phyloP scores from a whole-genome alignment of 2,329 filamentous ascomycete species.

The Rhynchosporium graminicola region DNA sequence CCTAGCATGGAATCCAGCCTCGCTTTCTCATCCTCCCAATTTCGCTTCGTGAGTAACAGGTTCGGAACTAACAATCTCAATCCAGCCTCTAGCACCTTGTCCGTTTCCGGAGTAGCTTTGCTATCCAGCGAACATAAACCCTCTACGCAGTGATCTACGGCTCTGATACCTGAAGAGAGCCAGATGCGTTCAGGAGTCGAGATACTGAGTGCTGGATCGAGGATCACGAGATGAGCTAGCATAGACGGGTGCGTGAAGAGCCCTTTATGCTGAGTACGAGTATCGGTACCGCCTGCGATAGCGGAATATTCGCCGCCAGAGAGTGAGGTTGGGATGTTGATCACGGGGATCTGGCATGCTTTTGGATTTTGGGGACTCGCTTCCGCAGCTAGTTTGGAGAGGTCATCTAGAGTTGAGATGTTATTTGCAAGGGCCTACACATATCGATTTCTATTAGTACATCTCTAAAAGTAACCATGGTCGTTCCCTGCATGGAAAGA shows the following conservation, averaged over 20 bases:
- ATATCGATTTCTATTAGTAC: neutral
- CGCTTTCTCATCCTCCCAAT: slow-evolving; percentile 19
- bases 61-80: slow-evolving; percentile 34
- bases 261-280: slow-evolving; percentile 29
- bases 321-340: slow-evolving; percentile 46
- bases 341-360: slow-evolving; percentile 39
- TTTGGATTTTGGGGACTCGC: slow-evolving; percentile 21
- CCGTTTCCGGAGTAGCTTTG: slow-evolving; percentile 24
- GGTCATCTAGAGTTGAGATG: slow-evolving; percentile 8
- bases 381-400: slow-evolving; percentile 11
- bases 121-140: slow-evolving; percentile 47
- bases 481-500: neutral
- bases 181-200: slow-evolving; percentile 56
- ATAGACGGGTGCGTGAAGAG: slow-evolving; percentile 41
- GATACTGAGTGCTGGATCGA: slow-evolving; percentile 53
- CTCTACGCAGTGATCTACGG: slow-evolving; percentile 60
- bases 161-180: slow-evolving; percentile 58
- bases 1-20: slow-evolving; percentile 18
- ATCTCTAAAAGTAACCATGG: neutral
- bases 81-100: slow-evolving; percentile 26
- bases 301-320: slow-evolving; percentile 46
- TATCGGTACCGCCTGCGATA: slow-evolving; percentile 45
- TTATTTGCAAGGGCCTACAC: slow-evolving; percentile 19
- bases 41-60: slow-evolving; percentile 32
- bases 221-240: slow-evolving; percentile 54